Base-by-base conservation (phyloP, 371 early-diverging fungal species). In the Lichtheimia ramosa region DNA sequence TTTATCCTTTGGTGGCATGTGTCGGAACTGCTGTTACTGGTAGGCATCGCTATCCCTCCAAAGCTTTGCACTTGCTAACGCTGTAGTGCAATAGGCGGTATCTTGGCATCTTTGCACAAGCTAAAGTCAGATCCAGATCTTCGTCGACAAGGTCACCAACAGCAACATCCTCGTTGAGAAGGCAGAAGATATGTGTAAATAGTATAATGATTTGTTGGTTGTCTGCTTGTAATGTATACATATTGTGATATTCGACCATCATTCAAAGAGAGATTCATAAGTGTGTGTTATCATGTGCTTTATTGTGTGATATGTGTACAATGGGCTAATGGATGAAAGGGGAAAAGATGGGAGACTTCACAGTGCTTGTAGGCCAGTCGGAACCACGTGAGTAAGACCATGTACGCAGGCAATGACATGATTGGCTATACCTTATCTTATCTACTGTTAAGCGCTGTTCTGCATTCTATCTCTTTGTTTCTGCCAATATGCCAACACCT, bases 401-500 rank as follows among this genome's bases (percentile, higher is more conserved):
- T 5, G 34, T 34, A 8, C 34, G 34, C 34, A 34, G 10, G 0
- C 34, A 10, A 8, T 8, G 8, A 34, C 8, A 5, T 34, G 34
- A 34, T 34, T 34, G 34, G 34, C 6, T 8, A 34, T 2, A 34
- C 34, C 34, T n/a, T n/a, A 25, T 5, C 25, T 34, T 34, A 34
- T 34, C 34, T 34, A 34, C 34, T 34, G 34, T 8, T 34, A 34
- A 34, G 34, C 34, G 34, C 10, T 10, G 2, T 25, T 25, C 5
- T 25, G 25, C 2, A 34, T 2, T 34, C 34, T 10, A 34, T 56
- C 46, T 49, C 24, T 43, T 42, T 56, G 25, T 58, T 43, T 43
- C 27, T n/a, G 58, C 58, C 20, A 46, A 39, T 27, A 75, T 81
- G 78, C 66, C 74, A 43, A 67, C 57, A 34, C 62, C 65, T 48